These are phyloP conservation scores for Globisporangium perplexum DNA, from an alignment of 352 stramenopile species.

Conservation along the genomic window DNA sequence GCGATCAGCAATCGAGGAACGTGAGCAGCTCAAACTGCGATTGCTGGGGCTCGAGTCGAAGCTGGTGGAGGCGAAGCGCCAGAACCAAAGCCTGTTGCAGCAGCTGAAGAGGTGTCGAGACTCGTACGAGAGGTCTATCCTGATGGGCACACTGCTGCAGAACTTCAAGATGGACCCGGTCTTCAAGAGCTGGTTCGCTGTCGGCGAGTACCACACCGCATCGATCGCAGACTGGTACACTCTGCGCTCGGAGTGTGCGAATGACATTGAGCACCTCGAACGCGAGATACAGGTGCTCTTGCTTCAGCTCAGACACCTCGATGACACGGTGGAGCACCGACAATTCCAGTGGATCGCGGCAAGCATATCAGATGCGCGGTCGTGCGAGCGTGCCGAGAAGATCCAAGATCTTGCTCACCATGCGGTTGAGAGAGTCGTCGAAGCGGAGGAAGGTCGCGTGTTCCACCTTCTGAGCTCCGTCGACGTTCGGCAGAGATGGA, in stretches of 20 bases:
- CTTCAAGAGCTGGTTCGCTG: constrained; percentile 26
- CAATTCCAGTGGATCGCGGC: constrained; percentile 20
- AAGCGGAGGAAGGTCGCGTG: constrained; percentile 19
- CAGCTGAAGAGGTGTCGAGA: constrained; percentile 17
- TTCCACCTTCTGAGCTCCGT: constrained; percentile 20
- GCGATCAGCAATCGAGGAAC: constrained; percentile 11
- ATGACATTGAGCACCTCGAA: constrained; percentile 20
- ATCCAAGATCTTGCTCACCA: constrained; percentile 22
- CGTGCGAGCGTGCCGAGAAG: constrained; percentile 16
- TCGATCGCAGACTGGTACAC: constrained; percentile 24
- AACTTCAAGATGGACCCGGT: constrained; percentile 33
- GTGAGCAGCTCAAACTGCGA: constrained; percentile 16
- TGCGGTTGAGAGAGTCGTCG: constrained; percentile 14
- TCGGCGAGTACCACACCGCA: constrained; percentile 27
- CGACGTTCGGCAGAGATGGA: constrained; percentile 20
- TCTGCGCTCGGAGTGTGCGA: constrained; percentile 15
- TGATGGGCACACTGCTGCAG: constrained; percentile 15
- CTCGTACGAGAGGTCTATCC: constrained; percentile 20
- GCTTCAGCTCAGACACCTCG: constrained; percentile 5
- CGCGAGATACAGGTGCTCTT: constrained; percentile 15
- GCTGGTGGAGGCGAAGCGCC: constrained; percentile 14
- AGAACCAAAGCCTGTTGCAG: constrained; percentile 15
- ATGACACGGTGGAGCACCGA: constrained; percentile 7
- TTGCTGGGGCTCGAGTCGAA: constrained; percentile 13
- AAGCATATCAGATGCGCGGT: constrained; percentile 21